Evolutionary conservation across 1,139 yeast species (phyloP), one percentile per base, ranked within the genome.

Genomic region (Zhuliangozyma parablackwelliae): DNA sequence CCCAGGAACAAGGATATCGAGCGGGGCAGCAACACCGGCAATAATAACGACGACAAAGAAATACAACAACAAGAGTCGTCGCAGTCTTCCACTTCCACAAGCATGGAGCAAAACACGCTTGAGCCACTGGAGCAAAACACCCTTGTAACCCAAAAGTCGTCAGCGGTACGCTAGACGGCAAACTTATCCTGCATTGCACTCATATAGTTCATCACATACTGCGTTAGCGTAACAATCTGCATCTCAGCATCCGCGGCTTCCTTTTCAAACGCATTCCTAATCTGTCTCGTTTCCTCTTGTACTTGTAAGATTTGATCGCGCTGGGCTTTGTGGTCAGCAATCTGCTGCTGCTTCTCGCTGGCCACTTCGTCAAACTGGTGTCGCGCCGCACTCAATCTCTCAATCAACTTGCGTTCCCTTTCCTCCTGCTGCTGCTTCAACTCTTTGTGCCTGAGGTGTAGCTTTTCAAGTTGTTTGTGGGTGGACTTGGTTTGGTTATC

Each of bases 181-280:
- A 37, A 30, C 33, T 41, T 43, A 30, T 44, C 45, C 16, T 43
- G 41, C 33, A 48, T 45, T 32, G 47, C 49, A 20, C 49, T 45
- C 35, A 69, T 54, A 37, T 53, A 53, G 7, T 46, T 42, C 41
- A 65, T 63, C 28, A 82, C 62, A 45, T 76, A 82, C 3, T 75
- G 63, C 47, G 75, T 75, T 40, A 83, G 63, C 41, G 72, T 67
- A 27, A 74, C 73, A 29, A 80, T 66, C 46, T 80, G 84, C 35
- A 67, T 53, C 38, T 72, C 75, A 9, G 80, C 71, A 29, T 69
- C 75, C 40, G 73, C 67, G 40, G 72, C 69, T 45, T 83, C 90
- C 31, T 54, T 56, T 41, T 79, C 80, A 42, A 73, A 74, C 16
- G 69, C 72, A 29, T 57, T 58, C 42, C 65, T 61, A 50, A 72